Evolutionary conservation across 352 stramenopile genomes (phyloP), one percentile per base, ranked within the genome.

Genomic region (Phytophthora europaea): DNA sequence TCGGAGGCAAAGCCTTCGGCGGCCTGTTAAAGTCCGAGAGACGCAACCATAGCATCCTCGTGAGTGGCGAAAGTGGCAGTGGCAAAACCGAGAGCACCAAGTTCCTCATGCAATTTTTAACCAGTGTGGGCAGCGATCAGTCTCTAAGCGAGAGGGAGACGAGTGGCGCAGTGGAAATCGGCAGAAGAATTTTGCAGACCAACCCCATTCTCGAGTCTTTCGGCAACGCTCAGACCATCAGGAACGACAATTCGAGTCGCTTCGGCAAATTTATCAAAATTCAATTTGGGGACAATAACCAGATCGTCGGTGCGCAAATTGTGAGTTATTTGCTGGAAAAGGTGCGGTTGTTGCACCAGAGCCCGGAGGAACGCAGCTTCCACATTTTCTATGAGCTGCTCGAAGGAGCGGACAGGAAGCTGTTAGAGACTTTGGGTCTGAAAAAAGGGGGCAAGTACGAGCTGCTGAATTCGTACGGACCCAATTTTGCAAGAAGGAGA

Each of bases 201-300:
- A 99, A 99, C 69, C 97, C 97, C 31, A 99, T 99, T 67, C 79
- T 99, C 18, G 97, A 99, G 80, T 97, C 91, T 28, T 99, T 99
- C 80, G 97, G 97, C 40, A 99, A 99, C 71, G 97, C 97, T 1
- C 91, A 97, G 66, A 99, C 97, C 3, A 94, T 99, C 34, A 82
- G 97, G 38, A 99, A 99, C 75, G 97, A 99, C 79, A 99, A 99
- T 79, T 98, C 82, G 15, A 96, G 83, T 81, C 89, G 96, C 51
- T 99, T 99, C 76, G 96, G 96, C 62, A 99, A 99, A 78, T 99
- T 98, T 67, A 98, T 99, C 79, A 96, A 98, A 60, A 93, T 99
- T 72, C 86, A 98, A 63, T 99, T 99, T 63, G 79, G 81, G 43
- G 59, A 72, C 3, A 67, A 82, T 13, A 90, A 93, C 62, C 76